Percentiles rank a stretch among this genome's conserved stretches.
Evolutionary conservation across 2,329 filamentous ascomycete genomes (phyloP).

Genomic region (Hypoxylon sp.): DNA sequence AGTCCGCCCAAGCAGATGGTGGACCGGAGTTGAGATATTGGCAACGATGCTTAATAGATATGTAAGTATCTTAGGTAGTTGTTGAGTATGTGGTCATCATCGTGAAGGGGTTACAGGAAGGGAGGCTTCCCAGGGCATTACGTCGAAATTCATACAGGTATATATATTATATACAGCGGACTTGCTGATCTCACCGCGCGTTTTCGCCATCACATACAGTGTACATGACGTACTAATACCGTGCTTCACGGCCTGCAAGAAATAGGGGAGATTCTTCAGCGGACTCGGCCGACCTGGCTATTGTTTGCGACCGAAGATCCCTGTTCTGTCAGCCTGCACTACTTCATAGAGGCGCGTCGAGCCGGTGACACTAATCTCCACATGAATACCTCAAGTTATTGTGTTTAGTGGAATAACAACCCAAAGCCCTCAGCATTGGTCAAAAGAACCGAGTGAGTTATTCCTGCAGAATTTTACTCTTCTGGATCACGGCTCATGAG

Average conservation of each 20-base stretch:
- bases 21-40: neutral
- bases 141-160: neutral
- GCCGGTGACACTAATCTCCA: neutral
- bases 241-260: neutral
- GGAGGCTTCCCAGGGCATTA: neutral
- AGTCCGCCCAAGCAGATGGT: neutral
- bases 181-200: neutral
- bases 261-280: neutral
- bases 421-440: neutral
- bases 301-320: neutral
- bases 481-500: conserved; percentile 2
- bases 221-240: neutral
- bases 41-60: neutral
- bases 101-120: neutral
- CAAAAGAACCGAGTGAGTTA: neutral
- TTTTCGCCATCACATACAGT: neutral
- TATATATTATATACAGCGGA: neutral
- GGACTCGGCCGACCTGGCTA: conserved; percentile 6
- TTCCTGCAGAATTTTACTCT: neutral
- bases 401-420: neutral
- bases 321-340: neutral
- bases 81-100: no score
- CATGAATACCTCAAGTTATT: conserved; percentile 81
- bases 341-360: neutral
- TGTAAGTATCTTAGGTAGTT: no score